phyloP scores from a whole-genome alignment of 129 eudicot species.

The Logfia minima region DNA sequence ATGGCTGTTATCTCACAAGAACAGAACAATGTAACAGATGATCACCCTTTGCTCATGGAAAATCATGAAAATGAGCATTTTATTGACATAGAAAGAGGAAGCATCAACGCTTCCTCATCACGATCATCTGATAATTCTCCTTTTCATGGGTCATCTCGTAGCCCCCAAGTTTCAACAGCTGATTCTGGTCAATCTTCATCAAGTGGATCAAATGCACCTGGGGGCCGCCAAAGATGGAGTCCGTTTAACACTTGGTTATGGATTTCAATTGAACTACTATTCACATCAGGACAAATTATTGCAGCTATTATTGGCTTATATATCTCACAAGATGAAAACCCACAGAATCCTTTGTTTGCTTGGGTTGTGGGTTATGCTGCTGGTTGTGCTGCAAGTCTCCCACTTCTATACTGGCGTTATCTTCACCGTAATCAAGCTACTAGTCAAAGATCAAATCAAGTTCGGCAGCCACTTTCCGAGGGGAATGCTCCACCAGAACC shows the following conservation, averaged over 20 bases:
- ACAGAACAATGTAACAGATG: constrained; percentile 42
- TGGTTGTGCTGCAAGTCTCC: constrained; percentile 55
- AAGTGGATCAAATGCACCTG: constrained; percentile 27
- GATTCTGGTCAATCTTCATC: constrained; percentile 39
- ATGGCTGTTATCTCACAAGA: constrained; percentile 53
- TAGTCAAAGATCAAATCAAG: constrained; percentile 36
- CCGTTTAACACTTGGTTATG: constrained; percentile 57
- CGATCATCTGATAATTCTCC: constrained; percentile 28
- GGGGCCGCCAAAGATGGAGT: constrained; percentile 55
- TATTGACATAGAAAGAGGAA: constrained; percentile 46
- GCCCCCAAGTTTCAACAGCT: constrained; percentile 22
- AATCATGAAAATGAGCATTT: constrained; percentile 38
- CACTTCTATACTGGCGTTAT: constrained; percentile 66
- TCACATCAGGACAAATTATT: constrained; percentile 51
- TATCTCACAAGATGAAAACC: constrained; percentile 52
- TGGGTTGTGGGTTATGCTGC: constrained; percentile 69
- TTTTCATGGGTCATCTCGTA: constrained; percentile 23
- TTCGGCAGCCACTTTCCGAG: constrained; percentile 37
- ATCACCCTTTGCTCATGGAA: constrained; percentile 53
- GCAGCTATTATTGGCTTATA: constrained; percentile 52
- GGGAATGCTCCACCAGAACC: constrained; percentile 41
- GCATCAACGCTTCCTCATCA: constrained; percentile 40
- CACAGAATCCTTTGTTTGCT: constrained; percentile 63
- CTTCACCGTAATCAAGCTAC: constrained; percentile 46
- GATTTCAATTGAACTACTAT: constrained; percentile 56